Base-by-base conservation (phyloP, 495 filamentous ascomycete genomes). In the Trichoderma asperelloides region DNA sequence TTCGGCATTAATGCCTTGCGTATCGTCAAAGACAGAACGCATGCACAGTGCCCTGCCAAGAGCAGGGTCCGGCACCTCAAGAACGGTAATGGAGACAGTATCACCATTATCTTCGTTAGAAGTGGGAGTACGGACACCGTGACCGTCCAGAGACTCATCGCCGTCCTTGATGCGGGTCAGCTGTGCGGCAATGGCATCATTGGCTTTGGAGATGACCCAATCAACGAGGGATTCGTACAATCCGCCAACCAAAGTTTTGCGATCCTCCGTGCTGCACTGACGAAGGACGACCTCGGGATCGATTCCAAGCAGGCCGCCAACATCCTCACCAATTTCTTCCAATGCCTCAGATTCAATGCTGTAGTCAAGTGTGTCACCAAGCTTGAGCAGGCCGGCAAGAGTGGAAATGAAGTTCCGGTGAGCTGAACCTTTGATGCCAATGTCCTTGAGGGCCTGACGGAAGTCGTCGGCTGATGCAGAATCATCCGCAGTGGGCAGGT, bases 171-270 rank as follows among this genome's bases (percentile, higher is more conserved):
- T 82, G 16, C 79, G 76, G 33, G 84, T 81, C 69, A 98, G 82
- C 66, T 97, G 92, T 25, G 80, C 79, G 1, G 85, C 82, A 71
- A 98, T 95, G 41, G 94, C 86, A n/a, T 90, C 88, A 70, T 98
- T 98, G 51, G 92, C 92, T 72, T 91, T 93, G 25, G 81, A 78
- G 62, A 98, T 87, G 5, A 98, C 88, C 92, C 93, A 97, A 74
- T 98, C 95, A 2, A 98, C 93, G 63, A 98, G 78, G 43, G 94
- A 91, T 75, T 98, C 96, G 71, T 98, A 98, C 23, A 98, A 80
- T 1, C 91, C 93, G 12, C 87, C 85, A 68, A 98, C 90, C 57
- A 97, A 79, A 13, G 89, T 84, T 74, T 89, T 86, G 8, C 95
- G 87, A 65, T 98, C 95, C 51, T 88, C 84, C 9, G 92, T 95